Evolutionary conservation across 1,284 basidiomycete genomes (phyloP).

Genomic region (Golubevia pallescens): DNA sequence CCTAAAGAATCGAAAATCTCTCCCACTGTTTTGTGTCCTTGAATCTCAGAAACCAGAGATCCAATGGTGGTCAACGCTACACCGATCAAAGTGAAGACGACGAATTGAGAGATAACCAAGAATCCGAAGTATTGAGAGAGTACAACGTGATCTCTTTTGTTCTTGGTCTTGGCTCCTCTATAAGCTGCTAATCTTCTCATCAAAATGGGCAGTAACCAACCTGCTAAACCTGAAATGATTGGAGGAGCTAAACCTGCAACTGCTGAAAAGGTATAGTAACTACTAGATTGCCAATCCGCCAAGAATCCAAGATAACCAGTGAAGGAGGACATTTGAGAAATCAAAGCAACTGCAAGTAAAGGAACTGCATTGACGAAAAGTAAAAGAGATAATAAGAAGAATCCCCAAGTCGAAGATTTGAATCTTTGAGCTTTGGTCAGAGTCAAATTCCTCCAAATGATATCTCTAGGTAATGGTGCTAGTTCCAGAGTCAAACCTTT

Average conservation of each 20-base stretch:
- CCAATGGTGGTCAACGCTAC: constrained; percentile 45
- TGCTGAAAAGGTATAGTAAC: constrained; percentile 42
- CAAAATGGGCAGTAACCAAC: constrained; percentile 46
- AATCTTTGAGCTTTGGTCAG: constrained; percentile 27
- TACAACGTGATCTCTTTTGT: constrained; percentile 40
- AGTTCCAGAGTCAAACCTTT: constrained; percentile 39
- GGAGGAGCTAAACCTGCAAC: constrained; percentile 53
- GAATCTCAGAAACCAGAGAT: constrained; percentile 17
- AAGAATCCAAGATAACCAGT: constrained; percentile 23
- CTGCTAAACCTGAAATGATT: constrained; percentile 41
- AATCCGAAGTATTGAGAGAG: constrained; percentile 54
- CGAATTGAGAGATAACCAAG: constrained; percentile 55
- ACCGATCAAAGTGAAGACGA: constrained; percentile 60
- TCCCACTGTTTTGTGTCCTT: neutral
- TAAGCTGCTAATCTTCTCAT: constrained; percentile 60
- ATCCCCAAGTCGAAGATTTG: constrained; percentile 38
- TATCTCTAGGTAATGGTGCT: constrained; percentile 47
- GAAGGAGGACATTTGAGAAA: constrained; percentile 54
- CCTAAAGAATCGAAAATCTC: constrained; percentile 18
- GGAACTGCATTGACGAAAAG: constrained; percentile 57
- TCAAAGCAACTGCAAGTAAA: constrained; percentile 39
- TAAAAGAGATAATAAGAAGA: constrained; percentile 37
- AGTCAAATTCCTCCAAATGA: constrained; percentile 58
- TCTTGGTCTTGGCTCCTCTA: constrained; percentile 48
- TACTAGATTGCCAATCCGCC: constrained; percentile 28